Conservation (phyloP, 176 grass and related monocot genomes). For the Oryza brachyantha region DNA sequence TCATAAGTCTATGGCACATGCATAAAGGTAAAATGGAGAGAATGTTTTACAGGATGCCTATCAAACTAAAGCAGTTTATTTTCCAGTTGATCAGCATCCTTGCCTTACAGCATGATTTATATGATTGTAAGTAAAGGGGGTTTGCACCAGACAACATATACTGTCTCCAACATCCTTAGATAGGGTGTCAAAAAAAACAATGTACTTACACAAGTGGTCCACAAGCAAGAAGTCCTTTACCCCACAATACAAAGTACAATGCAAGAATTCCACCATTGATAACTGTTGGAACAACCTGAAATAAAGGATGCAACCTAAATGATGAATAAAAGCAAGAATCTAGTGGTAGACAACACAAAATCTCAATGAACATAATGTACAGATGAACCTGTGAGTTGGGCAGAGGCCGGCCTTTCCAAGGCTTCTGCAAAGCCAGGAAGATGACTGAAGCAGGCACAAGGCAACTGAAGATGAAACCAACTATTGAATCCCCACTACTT, state of each 20-base stretch:
- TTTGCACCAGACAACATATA: constrained; percentile 22
- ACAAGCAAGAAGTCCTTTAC: constrained; percentile 84
- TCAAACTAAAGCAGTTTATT: constrained; percentile 15
- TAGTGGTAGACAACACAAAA: constrained; percentile 24
- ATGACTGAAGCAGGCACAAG: constrained; percentile 80
- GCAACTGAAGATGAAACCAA: constrained; percentile 96
- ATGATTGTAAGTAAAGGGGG: background rate
- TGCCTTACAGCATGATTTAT: background rate
- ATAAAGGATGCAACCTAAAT: constrained; percentile 21
- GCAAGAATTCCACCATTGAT: constrained; percentile 97
- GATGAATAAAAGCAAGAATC: background rate
- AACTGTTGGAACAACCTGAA: constrained; percentile 80
- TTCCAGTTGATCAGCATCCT: background rate
- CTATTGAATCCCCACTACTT: constrained; percentile 50
- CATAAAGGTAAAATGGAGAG: background rate
- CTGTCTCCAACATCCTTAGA: background rate
- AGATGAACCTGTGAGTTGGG: constrained; percentile 85
- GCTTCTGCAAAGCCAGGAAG: constrained; percentile 82
- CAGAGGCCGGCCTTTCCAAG: constrained; percentile 86
- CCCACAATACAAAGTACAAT: constrained; percentile 92
- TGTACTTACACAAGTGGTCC: constrained; percentile 86
- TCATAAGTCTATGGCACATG: background rate
- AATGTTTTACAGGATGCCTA: background rate
- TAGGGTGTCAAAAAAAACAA: constrained; percentile 11
- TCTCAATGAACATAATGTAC: constrained; percentile 20